Evolutionary conservation across 805 yeast species (phyloP).

Genomic region (Kuraishia molischiana): DNA sequence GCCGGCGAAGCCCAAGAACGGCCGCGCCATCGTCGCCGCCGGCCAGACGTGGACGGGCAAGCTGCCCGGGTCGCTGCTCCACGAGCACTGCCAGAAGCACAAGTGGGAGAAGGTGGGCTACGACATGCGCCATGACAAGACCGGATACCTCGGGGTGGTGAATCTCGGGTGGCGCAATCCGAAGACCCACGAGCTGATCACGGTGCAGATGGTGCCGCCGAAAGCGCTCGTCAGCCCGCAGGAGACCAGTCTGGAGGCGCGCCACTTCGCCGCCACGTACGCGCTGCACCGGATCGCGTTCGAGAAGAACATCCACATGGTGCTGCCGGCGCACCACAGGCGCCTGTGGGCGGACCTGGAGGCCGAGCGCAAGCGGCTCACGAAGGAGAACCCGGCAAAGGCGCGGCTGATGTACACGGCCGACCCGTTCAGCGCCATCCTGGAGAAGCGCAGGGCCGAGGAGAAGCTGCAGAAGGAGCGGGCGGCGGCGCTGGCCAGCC

Average conservation of each 20-base stretch:
- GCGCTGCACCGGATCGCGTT: constrained; percentile 73
- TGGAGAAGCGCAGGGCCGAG: constrained; percentile 43
- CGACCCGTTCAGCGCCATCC: constrained; percentile 66
- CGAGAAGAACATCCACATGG: constrained; percentile 77
- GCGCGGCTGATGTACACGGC: constrained; percentile 48
- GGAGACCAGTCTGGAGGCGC: constrained; percentile 79
- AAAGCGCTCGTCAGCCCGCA: constrained; percentile 47
- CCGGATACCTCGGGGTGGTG: constrained; percentile 59
- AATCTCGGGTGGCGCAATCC: constrained; percentile 68
- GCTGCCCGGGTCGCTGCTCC: constrained; percentile 74
- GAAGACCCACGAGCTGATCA: constrained; percentile 60
- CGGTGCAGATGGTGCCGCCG: constrained; percentile 44
- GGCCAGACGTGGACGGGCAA: constrained; percentile 91
- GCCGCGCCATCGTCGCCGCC: constrained; percentile 46
- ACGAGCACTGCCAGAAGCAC: constrained; percentile 78
- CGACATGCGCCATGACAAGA: constrained; percentile 39
- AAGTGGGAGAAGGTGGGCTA: constrained; percentile 86
- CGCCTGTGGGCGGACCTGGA: constrained; percentile 72
- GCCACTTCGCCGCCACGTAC: constrained; percentile 85
- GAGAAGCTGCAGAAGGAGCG: constrained; percentile 36
- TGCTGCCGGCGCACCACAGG: constrained; percentile 75
- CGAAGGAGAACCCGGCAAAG: constrained; percentile 31
- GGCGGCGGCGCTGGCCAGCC: constrained; percentile 34
- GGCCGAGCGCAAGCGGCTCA: constrained; percentile 38
- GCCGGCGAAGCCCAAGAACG: constrained; percentile 9